Evolutionary conservation across 257 asterid species (phyloP).

Genomic region (Asclepias syriaca): DNA sequence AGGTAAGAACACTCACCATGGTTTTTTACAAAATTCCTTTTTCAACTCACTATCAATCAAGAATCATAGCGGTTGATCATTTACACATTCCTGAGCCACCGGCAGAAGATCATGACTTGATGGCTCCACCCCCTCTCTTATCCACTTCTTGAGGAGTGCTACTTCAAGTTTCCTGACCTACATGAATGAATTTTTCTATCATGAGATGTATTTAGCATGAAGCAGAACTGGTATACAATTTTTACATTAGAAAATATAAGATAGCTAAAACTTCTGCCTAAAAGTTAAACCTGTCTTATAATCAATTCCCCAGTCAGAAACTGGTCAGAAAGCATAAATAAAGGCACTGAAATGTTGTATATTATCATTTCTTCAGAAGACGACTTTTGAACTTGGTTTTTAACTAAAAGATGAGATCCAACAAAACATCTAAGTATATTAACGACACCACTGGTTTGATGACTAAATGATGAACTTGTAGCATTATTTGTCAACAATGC

Average conservation of each 20-base stretch:
- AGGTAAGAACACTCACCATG: background rate
- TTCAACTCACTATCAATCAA: constrained; percentile 8
- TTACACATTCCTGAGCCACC: constrained; percentile 47
- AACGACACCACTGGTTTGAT: no score
- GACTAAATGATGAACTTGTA: background rate
- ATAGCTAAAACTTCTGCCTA: background rate
- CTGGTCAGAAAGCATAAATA: background rate
- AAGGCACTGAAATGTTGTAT: background rate
- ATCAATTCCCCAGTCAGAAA: background rate
- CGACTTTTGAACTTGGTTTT: background rate
- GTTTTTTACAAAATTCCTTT: background rate
- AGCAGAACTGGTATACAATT: background rate
- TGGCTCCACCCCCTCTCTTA: constrained; percentile 48
- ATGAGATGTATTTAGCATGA: background rate
- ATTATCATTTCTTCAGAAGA: background rate
- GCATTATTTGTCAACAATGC: background rate
- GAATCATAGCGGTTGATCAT: constrained; percentile 40
- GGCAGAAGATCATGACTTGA: constrained; percentile 51
- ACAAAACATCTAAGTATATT: background rate
- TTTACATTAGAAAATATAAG: background rate
- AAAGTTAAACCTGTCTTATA: background rate
- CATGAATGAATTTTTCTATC: background rate
- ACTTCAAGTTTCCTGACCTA: constrained; percentile 85
- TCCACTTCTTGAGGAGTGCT: constrained; percentile 59
- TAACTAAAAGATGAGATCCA: background rate